Base-by-base conservation (phyloP, 352 stramenopile genomes). In the Globisporangium takayamanum region DNA sequence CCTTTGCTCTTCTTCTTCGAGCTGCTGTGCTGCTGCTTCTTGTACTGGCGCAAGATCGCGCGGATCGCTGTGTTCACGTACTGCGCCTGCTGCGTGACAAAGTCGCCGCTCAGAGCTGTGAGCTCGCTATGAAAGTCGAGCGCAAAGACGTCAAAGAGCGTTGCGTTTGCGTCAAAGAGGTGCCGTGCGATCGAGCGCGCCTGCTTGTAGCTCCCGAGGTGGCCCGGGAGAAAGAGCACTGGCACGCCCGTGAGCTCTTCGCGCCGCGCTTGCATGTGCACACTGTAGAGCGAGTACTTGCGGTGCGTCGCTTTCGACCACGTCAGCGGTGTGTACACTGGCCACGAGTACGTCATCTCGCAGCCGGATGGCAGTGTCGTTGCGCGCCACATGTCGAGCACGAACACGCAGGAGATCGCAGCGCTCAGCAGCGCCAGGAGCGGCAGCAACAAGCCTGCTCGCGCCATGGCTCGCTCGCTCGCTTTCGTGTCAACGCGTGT, bases 261-360 rank as follows among this genome's bases (percentile, higher is more conserved):
- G 49, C 72, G 75, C 15, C 42, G 41, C 16, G 64, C 39, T 63
- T 91, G 76, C 82, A 90, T 87, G 68, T 93, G 74, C 49, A 94
- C 75, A 26, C 68, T 71, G 49, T 77, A 73, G 44, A 94, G 70
- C 39, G 63, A 36, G 60, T 94, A 94, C 60, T 92, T 94, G 62
- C 63, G 48, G 56, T 90, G 80, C 1, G 47, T 63, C 18, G 56
- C 50, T 36, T 51, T 57, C 42, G 68, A 70, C 67, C 76, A 78
- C 37, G 52, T 53, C 22, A 91, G 68, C 28, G 57, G 68, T 60
- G 81, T 75, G 67, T 94, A 96, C 58, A 94, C 72, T 51, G 84
- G 84, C 73, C 76, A 88, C 20, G 84, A 94, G 68, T 87, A 93
- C 47, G 87, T 94, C 84, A 96, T 96, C 33, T 87, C 76, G 59